Conservation (phyloP, 805 yeast genomes). For the Candida chauliodis region DNA sequence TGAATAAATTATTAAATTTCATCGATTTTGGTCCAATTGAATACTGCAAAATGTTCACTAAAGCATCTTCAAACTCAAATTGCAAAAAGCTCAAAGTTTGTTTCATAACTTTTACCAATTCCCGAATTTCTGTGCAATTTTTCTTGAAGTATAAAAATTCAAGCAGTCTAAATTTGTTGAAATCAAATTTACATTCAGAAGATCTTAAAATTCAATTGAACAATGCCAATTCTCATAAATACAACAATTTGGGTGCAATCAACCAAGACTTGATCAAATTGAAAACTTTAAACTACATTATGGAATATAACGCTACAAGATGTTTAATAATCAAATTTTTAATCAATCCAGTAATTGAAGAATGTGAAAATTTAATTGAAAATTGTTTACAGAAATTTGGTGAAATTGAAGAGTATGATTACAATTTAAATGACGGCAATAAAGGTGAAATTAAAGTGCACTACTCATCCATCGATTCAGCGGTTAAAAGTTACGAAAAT, state of each 20-base stretch:
- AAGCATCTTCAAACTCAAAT: slow-evolving; percentile 11
- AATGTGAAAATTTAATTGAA: not conserved
- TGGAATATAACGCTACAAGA: slow-evolving; percentile 38
- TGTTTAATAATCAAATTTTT: slow-evolving; percentile 18
- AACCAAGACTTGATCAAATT: slow-evolving; percentile 34
- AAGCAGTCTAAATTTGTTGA: slow-evolving; percentile 21
- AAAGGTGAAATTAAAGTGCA: slow-evolving; percentile 21
- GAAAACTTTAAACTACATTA: slow-evolving; percentile 39
- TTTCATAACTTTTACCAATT: slow-evolving; percentile 34
- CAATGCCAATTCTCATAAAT: slow-evolving; percentile 14
- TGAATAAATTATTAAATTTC: slow-evolving; percentile 37
- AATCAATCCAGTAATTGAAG: slow-evolving; percentile 5
- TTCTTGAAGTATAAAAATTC: slow-evolving; percentile 29
- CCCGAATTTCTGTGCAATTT: slow-evolving; percentile 30
- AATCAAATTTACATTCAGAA: slow-evolving; percentile 22
- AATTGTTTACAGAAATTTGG: slow-evolving; percentile 38
- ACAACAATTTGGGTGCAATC: not conserved
- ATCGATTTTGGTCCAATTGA: slow-evolving; percentile 63
- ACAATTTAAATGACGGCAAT: slow-evolving; percentile 2
- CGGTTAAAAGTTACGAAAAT: slow-evolving; percentile 43
- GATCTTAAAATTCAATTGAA: slow-evolving; percentile 27
- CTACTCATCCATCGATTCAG: slow-evolving; percentile 44
- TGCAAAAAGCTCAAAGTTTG: slow-evolving; percentile 21
- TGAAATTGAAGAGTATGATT: slow-evolving; percentile 32
- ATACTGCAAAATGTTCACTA: slow-evolving; percentile 43